These are phyloP conservation scores for Fragilariopsis cylindrus DNA, from an alignment of 108 stramenopile species.

Conservation along the genomic window DNA sequence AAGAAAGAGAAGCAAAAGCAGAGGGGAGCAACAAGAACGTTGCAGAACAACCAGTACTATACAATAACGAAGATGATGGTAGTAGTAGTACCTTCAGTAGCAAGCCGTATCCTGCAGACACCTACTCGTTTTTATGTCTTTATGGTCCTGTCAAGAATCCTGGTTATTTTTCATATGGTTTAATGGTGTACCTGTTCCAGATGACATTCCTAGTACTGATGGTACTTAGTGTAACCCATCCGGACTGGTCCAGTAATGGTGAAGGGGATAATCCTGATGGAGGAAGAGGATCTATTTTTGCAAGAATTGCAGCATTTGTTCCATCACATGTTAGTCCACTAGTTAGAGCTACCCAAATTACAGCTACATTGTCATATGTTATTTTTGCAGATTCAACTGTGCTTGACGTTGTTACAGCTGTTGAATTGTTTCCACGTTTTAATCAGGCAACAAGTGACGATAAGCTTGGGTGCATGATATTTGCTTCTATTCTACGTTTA, in stretches of 20 bases:
- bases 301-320: background rate
- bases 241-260: background rate
- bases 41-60: too few species aligned
- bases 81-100: too few species aligned
- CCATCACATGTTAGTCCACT: background rate
- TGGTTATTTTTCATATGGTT: background rate
- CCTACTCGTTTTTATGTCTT: constrained; percentile 1
- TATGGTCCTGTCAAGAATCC: background rate
- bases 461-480: background rate
- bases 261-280: background rate
- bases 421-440: background rate
- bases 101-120: background rate
- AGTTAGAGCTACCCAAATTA: constrained; percentile 1
- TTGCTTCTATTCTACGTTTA: constrained; percentile 3
- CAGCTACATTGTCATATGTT: background rate
- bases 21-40: too few species aligned
- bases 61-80: too few species aligned
- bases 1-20: too few species aligned
- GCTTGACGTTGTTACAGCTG: background rate
- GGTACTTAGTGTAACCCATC: background rate
- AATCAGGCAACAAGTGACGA: background rate
- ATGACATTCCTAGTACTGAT: background rate
- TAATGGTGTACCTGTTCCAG: background rate
- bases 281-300: background rate
- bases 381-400: background rate